Base-by-base conservation (phyloP, 2,329 filamentous ascomycete species). In the Neonectria punicea region DNA sequence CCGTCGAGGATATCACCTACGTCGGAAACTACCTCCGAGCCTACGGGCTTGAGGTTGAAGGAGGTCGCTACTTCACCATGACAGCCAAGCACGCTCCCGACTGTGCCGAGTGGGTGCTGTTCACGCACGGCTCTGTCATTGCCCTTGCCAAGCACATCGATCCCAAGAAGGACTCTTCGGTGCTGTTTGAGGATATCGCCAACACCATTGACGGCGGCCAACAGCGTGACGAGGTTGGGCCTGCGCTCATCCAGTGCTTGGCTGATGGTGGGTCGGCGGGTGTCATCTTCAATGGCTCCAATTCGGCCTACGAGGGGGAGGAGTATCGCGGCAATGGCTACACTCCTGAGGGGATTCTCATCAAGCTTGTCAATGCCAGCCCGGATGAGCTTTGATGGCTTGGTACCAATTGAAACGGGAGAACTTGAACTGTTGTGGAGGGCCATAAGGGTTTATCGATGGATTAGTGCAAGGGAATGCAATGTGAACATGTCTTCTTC, bases 121-220 rank as follows among this genome's bases (percentile, higher is more conserved):
- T 62, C 34, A 46, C 70, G 0, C 43, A 46, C 34, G 71, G 68
- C 36, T 68, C 67, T 1, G 70, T 68, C 25, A 51, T 71, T 2
- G 70, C 67, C 2, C 59, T 74, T 13, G 71, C 70, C 54, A 75
- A 76, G 71, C 74, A 76, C 67, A 66, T 72, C 55, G 65, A 57
- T 10, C 44, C 49, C 43, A 41, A 55, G 10, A 53, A 46, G 36
- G 32, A 67, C 44, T 72, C 74, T 5, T 69, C 57, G 28, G 68
- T 76, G 11, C 65, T 74, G 2, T 75, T 69, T 51, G 59, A 63
- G 4, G 73, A 76, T 20, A 70, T 76, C 34, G 75, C 75, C 20
- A 62, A 50, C 51, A 73, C 73, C 43, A 76, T 77, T 25, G 73
- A 76, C 47, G 70, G 72, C 25, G 73, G 67, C 32, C 16, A 36